Base-by-base conservation (phyloP, 2,329 filamentous ascomycete species). In the Aspergillus sp. region DNA sequence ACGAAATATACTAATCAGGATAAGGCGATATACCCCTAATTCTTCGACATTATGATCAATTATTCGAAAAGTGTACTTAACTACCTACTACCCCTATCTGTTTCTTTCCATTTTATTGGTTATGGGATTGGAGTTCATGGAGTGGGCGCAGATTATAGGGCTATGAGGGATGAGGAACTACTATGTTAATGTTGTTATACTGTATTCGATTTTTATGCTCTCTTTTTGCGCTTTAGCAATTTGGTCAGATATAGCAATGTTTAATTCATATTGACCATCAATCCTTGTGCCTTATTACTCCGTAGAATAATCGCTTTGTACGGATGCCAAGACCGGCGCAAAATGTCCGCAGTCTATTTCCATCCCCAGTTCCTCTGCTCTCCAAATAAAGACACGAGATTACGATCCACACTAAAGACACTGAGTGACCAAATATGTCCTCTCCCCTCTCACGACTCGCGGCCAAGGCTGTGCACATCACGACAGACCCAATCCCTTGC, bases 391-490 rank as follows among this genome's bases (percentile, higher is more conserved):
- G 48, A 45, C 47, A 23, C 48, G 25, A 30, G 9, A 41, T 45
- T 32, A 48, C 39, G 45, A 27, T 23, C 25, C 23, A 41, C 25
- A 30, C 46, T 33, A 27, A 30, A 30, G 9, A 30, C 12, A 1
- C 20, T 5, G 41, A 33, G 23, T 25, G 10, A 37, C 13, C 12
- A 25, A 46, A 51, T 48, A 55, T 59, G 54, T 32, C 53, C 13
- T 39, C 49, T 15, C 37, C 39, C 45, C 35, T 54, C 9, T 35
- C 49, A 13, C 55, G 52, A 38, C 39, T 59, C 19, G 48, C 53
- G 13, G 48, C 51, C 3, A 54, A 59, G 41, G 58, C 65, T 37
- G 59, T 71, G 7, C 57, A 64, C 54, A 62, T 71, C 25, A 57
- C 49, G 20, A 59, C 62, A 42, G 44, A 43, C 7, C 65, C 65